A percentile compares a stretch with the other conserved stretches of the same genome.
Conservation (phyloP, 2,329 filamentous ascomycete species). For the Scytalidium lignicola region DNA sequence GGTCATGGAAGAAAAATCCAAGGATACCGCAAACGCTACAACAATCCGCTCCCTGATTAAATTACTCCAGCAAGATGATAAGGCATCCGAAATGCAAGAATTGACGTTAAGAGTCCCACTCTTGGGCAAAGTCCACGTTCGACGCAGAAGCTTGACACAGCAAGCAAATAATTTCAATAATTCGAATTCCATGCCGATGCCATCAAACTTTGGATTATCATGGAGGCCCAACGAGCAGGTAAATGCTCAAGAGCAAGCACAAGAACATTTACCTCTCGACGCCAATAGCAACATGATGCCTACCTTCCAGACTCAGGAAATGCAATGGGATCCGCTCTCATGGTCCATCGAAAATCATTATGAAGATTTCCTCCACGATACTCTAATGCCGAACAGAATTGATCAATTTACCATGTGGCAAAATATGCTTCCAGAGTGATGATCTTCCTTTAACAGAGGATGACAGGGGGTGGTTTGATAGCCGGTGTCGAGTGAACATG, state of each 20-base stretch:
- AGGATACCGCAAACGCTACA: slow-evolving; percentile 3
- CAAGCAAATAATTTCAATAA: neutral
- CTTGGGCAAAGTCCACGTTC: slow-evolving; percentile 13
- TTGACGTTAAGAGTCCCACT: slow-evolving; percentile 13
- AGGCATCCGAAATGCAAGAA: slow-evolving; percentile 2
- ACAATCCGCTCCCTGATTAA: slow-evolving; percentile 10
- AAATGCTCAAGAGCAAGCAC: slow-evolving; percentile 1
- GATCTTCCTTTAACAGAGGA: no score
- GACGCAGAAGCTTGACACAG: slow-evolving; percentile 8
- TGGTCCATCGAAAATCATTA: slow-evolving; percentile 10
- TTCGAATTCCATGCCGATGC: neutral
- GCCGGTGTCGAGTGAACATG: no score
- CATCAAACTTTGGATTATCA: neutral
- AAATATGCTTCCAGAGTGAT: neutral
- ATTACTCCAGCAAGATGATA: slow-evolving; percentile 11
- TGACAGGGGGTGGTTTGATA: no score
- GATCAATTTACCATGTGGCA: slow-evolving; percentile 7
- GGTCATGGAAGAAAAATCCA: slow-evolving; percentile 12
- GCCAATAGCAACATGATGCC: neutral
- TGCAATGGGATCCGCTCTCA: slow-evolving; percentile 8
- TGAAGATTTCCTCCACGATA: slow-evolving; percentile 10
- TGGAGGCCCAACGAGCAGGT: slow-evolving; percentile 1
- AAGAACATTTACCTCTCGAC: slow-evolving; percentile 2
- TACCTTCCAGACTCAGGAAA: slow-evolving; percentile 1
- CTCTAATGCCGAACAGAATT: slow-evolving; percentile 4